phyloP scores from a whole-genome alignment of 495 filamentous ascomycete species.

The Podospora comata region DNA sequence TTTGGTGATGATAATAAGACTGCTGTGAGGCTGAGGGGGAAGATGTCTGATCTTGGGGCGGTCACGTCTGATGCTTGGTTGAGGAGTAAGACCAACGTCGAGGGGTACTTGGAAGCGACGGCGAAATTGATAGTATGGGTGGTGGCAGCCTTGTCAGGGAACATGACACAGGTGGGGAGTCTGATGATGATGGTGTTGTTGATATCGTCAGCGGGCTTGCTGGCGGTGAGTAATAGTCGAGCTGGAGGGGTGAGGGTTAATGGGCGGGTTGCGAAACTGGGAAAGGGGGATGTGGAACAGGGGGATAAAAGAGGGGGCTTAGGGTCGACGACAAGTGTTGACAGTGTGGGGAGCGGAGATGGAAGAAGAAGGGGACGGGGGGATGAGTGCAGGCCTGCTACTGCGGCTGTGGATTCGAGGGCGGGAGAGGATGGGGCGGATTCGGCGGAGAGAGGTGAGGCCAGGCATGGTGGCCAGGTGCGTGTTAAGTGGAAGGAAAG shows the following conservation, averaged over 20 bases:
- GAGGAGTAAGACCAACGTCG: conserved; percentile 46
- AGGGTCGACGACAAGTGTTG: not conserved
- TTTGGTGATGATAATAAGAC: conserved; percentile 27
- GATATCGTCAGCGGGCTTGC: conserved; percentile 45
- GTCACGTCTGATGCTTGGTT: conserved; percentile 58
- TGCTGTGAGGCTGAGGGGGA: conserved; percentile 48
- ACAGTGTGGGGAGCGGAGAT: not conserved
- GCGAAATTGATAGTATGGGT: conserved; percentile 56
- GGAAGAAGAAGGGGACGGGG: not conserved
- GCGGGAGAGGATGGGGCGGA: not conserved
- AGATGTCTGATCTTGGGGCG: conserved; percentile 54
- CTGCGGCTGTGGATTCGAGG: not conserved
- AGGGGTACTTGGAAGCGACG: conserved; percentile 43
- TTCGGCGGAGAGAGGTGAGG: conserved; percentile 10
- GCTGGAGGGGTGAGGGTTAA: conserved; percentile 42
- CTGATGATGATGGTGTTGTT: conserved; percentile 50
- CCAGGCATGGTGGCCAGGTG: not conserved
- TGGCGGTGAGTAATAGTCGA: conserved; percentile 52
- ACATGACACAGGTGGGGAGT: conserved; percentile 47
- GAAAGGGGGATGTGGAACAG: not conserved
- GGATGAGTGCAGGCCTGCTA: conserved; percentile 1
- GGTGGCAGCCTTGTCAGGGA: conserved; percentile 50
- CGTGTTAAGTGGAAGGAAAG: not conserved
- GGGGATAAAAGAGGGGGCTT: not conserved
- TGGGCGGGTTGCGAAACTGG: conserved; percentile 18